Conservation (phyloP, 2,329 filamentous ascomycete genomes). For the Periconia digitata region DNA sequence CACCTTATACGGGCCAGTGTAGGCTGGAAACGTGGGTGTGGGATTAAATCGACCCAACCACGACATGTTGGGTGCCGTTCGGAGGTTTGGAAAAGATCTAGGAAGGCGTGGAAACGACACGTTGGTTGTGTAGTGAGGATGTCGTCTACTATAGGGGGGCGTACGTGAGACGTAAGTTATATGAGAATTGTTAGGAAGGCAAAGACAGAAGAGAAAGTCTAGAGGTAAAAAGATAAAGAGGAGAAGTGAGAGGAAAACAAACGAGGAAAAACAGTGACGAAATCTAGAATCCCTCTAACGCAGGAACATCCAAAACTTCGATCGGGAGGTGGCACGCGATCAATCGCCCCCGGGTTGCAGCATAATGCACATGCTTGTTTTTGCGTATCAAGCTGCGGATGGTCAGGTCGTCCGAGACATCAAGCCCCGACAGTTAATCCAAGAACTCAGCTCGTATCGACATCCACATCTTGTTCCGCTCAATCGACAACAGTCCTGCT, state of each 20-base stretch:
- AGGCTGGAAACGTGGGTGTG: conserved; percentile 71
- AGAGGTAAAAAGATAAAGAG: background rate
- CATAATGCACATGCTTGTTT: too few species aligned
- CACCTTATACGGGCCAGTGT: conserved; percentile 76
- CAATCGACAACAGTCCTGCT: background rate
- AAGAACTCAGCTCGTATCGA: too few species aligned
- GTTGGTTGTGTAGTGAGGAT: conserved; percentile 12
- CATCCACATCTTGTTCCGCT: too few species aligned
- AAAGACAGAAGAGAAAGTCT: background rate
- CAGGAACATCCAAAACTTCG: conserved; percentile 9
- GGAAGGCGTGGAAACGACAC: conserved; percentile 30
- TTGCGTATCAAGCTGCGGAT: too few species aligned
- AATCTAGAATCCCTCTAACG: conserved; percentile 5
- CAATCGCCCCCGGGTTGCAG: too few species aligned
- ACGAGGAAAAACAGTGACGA: conserved; percentile 1
- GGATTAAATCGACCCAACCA: conserved; percentile 59
- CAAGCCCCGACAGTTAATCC: too few species aligned
- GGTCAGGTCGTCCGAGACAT: too few species aligned
- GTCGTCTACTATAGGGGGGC: background rate
- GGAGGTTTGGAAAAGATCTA: conserved; percentile 10
- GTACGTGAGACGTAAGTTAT: background rate
- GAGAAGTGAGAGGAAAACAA: background rate
- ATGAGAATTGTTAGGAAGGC: background rate
- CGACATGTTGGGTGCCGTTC: conserved; percentile 35
- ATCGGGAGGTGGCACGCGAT: conserved; percentile 4